phyloP scores from a whole-genome alignment of 1,284 basidiomycete species.

The Pterula multifida region DNA sequence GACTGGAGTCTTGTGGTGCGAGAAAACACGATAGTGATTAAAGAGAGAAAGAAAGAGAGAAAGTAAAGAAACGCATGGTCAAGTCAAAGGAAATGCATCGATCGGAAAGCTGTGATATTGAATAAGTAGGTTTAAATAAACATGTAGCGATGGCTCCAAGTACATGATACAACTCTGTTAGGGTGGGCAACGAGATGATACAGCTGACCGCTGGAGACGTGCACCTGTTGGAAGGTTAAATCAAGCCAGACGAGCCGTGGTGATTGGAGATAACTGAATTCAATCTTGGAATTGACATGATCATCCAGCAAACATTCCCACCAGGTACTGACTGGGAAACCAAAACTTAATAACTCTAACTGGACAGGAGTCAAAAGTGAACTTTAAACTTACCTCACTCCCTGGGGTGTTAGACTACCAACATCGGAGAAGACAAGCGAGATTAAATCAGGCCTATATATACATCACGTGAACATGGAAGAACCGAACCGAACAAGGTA shows the following conservation, averaged over 20 bases:
- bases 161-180: too few relatives aligned
- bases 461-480: constrained; percentile 9
- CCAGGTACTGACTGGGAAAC: constrained; percentile 57
- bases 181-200: too few relatives aligned
- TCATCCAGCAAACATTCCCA: constrained; percentile 68
- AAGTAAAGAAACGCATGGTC: too few relatives aligned
- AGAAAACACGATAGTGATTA: too few relatives aligned
- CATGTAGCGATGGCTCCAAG: too few relatives aligned
- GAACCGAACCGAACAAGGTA: constrained; percentile 7
- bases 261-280: neutral
- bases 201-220: neutral
- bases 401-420: constrained; percentile 84
- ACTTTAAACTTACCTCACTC: constrained; percentile 37
- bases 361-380: neutral
- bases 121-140: neutral
- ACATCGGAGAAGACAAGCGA: constrained; percentile 87
- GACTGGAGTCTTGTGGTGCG: neutral
- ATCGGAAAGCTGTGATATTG: neutral
- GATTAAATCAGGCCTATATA: constrained; percentile 72
- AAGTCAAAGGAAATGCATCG: neutral
- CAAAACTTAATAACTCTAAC: constrained; percentile 1
- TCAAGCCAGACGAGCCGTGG: too few relatives aligned
- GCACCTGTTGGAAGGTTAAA: too few relatives aligned
- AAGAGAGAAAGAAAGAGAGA: too few relatives aligned
- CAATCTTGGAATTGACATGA: neutral